A percentile compares a stretch with the other conserved stretches of the same genome.
Evolutionary conservation across 2,329 filamentous ascomycete genomes (phyloP).

Genomic region (Verticillium isaacii): DNA sequence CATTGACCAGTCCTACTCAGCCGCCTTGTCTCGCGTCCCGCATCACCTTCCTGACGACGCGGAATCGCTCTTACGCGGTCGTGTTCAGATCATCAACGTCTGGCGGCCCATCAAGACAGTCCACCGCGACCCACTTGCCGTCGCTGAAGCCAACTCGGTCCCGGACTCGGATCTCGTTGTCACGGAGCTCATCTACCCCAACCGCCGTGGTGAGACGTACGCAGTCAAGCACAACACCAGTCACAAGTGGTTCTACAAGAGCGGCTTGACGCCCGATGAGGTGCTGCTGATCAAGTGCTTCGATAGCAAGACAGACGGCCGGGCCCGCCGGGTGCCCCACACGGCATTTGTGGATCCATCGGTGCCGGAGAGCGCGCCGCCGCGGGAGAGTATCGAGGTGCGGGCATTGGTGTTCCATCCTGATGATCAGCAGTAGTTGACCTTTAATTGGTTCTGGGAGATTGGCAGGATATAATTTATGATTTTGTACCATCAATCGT

Average conservation of each 20-base stretch:
- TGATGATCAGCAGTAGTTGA: conserved; percentile 19
- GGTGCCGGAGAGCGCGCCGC: conserved; percentile 30
- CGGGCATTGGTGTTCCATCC: conserved; percentile 48
- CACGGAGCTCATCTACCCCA: conserved; percentile 44
- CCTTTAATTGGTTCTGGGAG: background rate
- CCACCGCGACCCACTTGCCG: conserved; percentile 46
- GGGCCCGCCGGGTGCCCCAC: conserved; percentile 50
- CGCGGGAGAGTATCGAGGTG: conserved; percentile 58
- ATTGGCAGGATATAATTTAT: background rate
- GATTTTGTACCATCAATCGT: background rate
- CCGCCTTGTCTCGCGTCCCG: conserved; percentile 31
- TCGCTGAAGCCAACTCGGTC: conserved; percentile 47
- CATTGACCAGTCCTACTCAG: conserved; percentile 47
- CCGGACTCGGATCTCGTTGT: conserved; percentile 44
- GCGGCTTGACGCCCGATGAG: conserved; percentile 45
- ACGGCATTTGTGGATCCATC: conserved; percentile 46
- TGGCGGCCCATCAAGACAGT: conserved; percentile 48
- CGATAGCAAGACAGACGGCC: conserved; percentile 51
- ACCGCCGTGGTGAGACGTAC: conserved; percentile 45
- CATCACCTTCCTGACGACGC: conserved; percentile 42
- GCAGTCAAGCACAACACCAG: conserved; percentile 31
- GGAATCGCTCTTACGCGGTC: conserved; percentile 34
- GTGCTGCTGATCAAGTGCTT: conserved; percentile 58
- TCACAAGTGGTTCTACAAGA: conserved; percentile 50
- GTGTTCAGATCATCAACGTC: conserved; percentile 49